Evolutionary conservation across 148 eudicot species (phyloP).

Genomic region (Rhododendron ferrugineum): DNA sequence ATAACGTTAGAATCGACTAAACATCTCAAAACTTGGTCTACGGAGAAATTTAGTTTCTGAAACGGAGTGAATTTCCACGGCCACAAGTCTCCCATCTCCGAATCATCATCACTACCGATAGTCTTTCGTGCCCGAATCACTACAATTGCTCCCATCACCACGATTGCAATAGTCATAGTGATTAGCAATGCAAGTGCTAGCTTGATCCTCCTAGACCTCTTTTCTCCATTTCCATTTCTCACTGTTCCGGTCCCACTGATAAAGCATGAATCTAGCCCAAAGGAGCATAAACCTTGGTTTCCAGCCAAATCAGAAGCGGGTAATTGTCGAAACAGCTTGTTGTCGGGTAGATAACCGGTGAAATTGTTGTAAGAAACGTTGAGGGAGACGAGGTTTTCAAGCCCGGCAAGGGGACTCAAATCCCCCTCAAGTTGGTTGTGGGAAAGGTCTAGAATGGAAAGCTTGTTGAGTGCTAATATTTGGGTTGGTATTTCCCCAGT

Average conservation of each 20-base stretch:
- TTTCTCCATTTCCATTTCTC: constrained; percentile 14
- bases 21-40: constrained; percentile 62
- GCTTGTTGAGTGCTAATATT: constrained; percentile 55
- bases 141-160: constrained; percentile 62
- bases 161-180: constrained; percentile 53
- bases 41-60: constrained; percentile 71
- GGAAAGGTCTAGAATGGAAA: constrained; percentile 62
- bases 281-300: constrained; percentile 51
- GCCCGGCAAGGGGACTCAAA: constrained; percentile 41
- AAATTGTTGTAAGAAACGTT: constrained; percentile 69
- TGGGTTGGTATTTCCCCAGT: constrained; percentile 58
- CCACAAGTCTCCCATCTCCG: constrained; percentile 67
- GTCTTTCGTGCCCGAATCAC: constrained; percentile 50
- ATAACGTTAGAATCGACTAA: constrained; percentile 69
- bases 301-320: constrained; percentile 46
- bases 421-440: constrained; percentile 62
- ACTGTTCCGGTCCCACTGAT: background rate
- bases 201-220: constrained; percentile 43
- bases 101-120: constrained; percentile 44
- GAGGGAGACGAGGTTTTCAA: constrained; percentile 63
- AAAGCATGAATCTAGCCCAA: constrained; percentile 33
- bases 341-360: constrained; percentile 67
- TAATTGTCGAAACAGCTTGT: constrained; percentile 69
- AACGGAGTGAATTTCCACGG: constrained; percentile 88
- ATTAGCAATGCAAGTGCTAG: constrained; percentile 55